These are phyloP conservation scores for Leccinum broughii DNA, from an alignment of 768 basidiomycete species.

Conservation along the genomic window DNA sequence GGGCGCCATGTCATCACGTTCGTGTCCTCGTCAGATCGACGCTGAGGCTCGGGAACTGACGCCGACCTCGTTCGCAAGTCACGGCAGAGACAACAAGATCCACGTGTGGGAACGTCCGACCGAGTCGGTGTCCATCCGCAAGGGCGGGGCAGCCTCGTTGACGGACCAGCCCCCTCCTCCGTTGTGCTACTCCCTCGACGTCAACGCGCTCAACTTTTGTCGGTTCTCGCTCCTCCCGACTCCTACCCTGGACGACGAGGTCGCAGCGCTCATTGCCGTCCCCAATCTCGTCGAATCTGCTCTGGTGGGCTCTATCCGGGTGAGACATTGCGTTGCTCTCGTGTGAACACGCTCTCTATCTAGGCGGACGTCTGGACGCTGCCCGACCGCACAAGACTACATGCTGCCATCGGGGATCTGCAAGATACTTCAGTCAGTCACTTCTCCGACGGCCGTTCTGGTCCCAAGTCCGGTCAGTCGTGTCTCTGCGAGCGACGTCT, in stretches of 20 bases:
- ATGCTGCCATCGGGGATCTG: slow-evolving; percentile 79
- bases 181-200: slow-evolving; percentile 71
- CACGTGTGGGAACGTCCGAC: slow-evolving; percentile 66
- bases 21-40: slow-evolving; percentile 30
- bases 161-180: slow-evolving; percentile 50
- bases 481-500: slow-evolving; percentile 44
- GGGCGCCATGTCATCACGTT: slow-evolving; percentile 68
- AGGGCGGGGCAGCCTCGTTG: slow-evolving; percentile 57
- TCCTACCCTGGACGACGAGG: slow-evolving; percentile 14
- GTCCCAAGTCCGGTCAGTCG: slow-evolving; percentile 53
- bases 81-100: slow-evolving; percentile 84
- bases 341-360: background rate
- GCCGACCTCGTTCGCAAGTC: slow-evolving; percentile 37
- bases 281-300: slow-evolving; percentile 91
- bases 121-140: slow-evolving; percentile 46
- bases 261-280: slow-evolving; percentile 64
- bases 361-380: slow-evolving; percentile 89
- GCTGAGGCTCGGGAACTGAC: background rate
- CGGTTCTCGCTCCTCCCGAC: slow-evolving; percentile 69
- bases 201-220: slow-evolving; percentile 95
- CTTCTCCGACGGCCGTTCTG: slow-evolving; percentile 47
- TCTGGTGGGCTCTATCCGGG: slow-evolving; percentile 46
- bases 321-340: background rate
- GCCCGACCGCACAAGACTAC: slow-evolving; percentile 65
- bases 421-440: slow-evolving; percentile 13